These are phyloP conservation scores for Phytophthora citrophthora DNA, from an alignment of 352 stramenopile species.

Conservation along the genomic window DNA sequence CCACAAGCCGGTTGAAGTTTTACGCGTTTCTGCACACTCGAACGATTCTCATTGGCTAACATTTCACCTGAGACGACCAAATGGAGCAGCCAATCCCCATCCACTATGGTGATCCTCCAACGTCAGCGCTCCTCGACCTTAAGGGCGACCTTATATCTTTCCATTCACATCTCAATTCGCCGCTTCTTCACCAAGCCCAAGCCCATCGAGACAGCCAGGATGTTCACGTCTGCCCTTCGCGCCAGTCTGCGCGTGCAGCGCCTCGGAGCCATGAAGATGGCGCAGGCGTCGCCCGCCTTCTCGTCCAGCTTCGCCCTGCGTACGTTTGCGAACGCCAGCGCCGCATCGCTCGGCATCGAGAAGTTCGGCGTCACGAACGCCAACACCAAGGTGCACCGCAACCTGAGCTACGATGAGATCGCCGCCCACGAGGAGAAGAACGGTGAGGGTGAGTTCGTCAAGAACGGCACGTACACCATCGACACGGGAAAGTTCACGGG, in stretches of 20 bases:
- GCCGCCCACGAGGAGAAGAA: slow-evolving; percentile 95
- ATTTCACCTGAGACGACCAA: not conserved
- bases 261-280: slow-evolving; percentile 45
- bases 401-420: slow-evolving; percentile 96
- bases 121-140: slow-evolving; percentile 16
- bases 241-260: slow-evolving; percentile 65
- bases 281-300: slow-evolving; percentile 37
- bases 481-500: slow-evolving; percentile 99
- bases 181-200: slow-evolving; percentile 11
- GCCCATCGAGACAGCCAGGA: slow-evolving; percentile 19
- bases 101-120: slow-evolving; percentile 3
- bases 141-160: slow-evolving; percentile 31
- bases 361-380: slow-evolving; percentile 92
- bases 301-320: slow-evolving; percentile 34
- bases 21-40: slow-evolving; percentile 7
- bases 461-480: slow-evolving; percentile 95
- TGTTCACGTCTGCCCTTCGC: slow-evolving; percentile 69
- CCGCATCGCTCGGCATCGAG: slow-evolving; percentile 72
- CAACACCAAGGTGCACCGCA: slow-evolving; percentile 94
- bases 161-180: slow-evolving; percentile 52
- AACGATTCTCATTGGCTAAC: slow-evolving; percentile 9
- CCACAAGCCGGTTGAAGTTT: slow-evolving; percentile 28
- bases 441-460: slow-evolving; percentile 91
- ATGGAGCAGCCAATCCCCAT: slow-evolving; percentile 17
- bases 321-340: slow-evolving; percentile 54